A percentile compares a stretch with the other conserved stretches of the same genome.
Evolutionary conservation across 495 filamentous ascomycete genomes (phyloP).

Genomic region (Daldinia concentrica): DNA sequence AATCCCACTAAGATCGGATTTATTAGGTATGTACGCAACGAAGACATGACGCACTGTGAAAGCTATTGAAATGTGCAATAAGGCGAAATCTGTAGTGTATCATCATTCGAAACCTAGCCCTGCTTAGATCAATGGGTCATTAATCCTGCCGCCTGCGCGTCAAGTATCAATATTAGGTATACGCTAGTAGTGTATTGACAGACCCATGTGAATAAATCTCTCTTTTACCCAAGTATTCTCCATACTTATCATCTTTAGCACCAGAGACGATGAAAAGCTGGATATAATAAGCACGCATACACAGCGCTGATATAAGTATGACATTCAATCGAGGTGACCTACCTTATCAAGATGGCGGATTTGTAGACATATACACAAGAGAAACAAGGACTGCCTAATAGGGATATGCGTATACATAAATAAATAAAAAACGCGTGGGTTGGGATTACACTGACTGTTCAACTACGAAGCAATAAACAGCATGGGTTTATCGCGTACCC

Average conservation of each 20-base stretch:
- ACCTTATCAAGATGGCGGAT: slow-evolving; percentile 24
- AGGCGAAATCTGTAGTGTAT: slow-evolving; percentile 25
- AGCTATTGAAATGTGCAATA: slow-evolving; percentile 23
- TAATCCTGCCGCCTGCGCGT: not conserved
- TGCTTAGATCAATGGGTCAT: slow-evolving; percentile 1
- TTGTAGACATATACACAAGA: slow-evolving; percentile 9
- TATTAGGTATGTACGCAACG: not conserved
- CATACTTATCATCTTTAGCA: slow-evolving; percentile 12
- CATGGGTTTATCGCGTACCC: slow-evolving; percentile 42
- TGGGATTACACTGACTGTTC: slow-evolving; percentile 13
- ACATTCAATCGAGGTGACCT: slow-evolving; percentile 24
- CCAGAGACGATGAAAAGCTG: not conserved
- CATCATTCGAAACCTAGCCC: slow-evolving; percentile 18
- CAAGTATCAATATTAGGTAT: slow-evolving; percentile 16
- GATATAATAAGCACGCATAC: slow-evolving; percentile 36
- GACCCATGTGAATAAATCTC: slow-evolving; percentile 8
- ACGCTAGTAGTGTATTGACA: not conserved
- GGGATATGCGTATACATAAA: slow-evolving; percentile 9
- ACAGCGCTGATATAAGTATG: slow-evolving; percentile 36
- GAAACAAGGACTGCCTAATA: slow-evolving; percentile 19
- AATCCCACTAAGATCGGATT: not conserved
- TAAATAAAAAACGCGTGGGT: slow-evolving; percentile 37
- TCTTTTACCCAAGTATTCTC: slow-evolving; percentile 1
- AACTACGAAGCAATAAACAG: slow-evolving; percentile 21
- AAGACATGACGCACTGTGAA: not conserved